Base-by-base conservation (phyloP, 345 rosid genomes). In the Ailanthus altissimus region DNA sequence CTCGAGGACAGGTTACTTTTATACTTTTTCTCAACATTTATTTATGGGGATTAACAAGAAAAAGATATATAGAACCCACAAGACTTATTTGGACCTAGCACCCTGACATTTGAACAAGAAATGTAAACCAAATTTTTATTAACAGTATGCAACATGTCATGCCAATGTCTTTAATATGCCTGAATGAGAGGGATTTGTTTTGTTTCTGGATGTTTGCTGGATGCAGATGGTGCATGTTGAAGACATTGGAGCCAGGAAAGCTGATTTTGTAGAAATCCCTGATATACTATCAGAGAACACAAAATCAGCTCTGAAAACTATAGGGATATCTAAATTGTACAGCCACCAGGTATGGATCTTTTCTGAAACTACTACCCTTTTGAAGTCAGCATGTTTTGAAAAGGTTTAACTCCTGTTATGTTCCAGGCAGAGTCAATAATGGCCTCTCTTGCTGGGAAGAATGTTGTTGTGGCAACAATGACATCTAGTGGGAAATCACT, bases 401-500 rank as follows among this genome's bases (percentile, higher is more conserved):
- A 65, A 46, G 40, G 23, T 70, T 77, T 50, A 76, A 60, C n/a
- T 81, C 54, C 51, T 56, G 8, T 72, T 66, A 36, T 82, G 9
- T 81, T 65, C 20, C 86, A 95, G 99, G 97, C 88, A 68, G 97
- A 93, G 84, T 90, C 99, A 16, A 87, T 95, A 77, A 69, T 75
- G 73, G 90, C 96, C 67, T 90, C 97, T 46, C 88, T 90, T 79
- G 81, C 89, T 68, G 86, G 94, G 84, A 93, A 89, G 86, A 90
- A 89, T 86, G 92, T 93, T 79, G 93, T 84, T 32, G 89, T 95
- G 65, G 95, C 99, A 78, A 95, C 98, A 80, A 83, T 90, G 96
- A 95, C 98, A 76, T 95, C 99, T 75, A 95, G 99, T 67, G 99
- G 99, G 75, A 95, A 95, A 87, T 93, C 99, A 84, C 91, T 95